These are phyloP conservation scores for Arabidopsis thaliana DNA, from an alignment of 345 rosid genomes.

Conservation along the genomic window DNA sequence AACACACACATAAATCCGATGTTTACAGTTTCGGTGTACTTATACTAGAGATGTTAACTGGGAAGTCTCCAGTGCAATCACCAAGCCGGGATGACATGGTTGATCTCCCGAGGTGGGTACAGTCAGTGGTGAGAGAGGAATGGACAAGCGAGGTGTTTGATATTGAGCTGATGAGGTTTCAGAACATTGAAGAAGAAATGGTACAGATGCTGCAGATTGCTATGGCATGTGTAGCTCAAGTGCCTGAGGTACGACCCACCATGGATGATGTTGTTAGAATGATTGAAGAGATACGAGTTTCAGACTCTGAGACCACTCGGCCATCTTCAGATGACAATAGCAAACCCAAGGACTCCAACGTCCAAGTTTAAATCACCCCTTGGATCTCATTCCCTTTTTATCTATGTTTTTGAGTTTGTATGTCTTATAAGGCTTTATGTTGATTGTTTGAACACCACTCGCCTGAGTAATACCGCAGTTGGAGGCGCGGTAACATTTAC, in stretches of 20 bases:
- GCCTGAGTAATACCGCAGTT: conserved; percentile 22
- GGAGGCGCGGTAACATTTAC: conserved; percentile 15
- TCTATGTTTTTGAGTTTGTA: conserved; percentile 34
- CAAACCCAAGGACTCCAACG: conserved; percentile 75
- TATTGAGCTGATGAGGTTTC: conserved; percentile 76
- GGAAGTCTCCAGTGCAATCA: conserved; percentile 73
- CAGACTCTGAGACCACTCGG: conserved; percentile 80
- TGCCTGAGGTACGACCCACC: conserved; percentile 68
- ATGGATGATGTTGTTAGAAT: conserved; percentile 80
- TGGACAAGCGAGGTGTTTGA: conserved; percentile 94
- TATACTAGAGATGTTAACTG: conserved; percentile 83
- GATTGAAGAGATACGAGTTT: conserved; percentile 82
- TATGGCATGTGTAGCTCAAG: conserved; percentile 72
- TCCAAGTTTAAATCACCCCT: conserved; percentile 76
- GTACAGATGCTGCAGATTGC: conserved; percentile 84
- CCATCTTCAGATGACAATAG: conserved; percentile 79
- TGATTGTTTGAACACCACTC: conserved; percentile 34
- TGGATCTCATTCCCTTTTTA: conserved; percentile 36
- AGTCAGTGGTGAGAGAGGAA: conserved; percentile 89
- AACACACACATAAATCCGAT: conserved; percentile 72
- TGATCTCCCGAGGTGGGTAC: conserved; percentile 92
- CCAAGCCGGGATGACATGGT: conserved; percentile 73
- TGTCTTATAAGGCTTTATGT: conserved; percentile 26
- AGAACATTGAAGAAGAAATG: conserved; percentile 83
- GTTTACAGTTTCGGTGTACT: conserved; percentile 79